phyloP scores from a whole-genome alignment of 192 early-diverging fungal genomes.

The Coemansia sp. region DNA sequence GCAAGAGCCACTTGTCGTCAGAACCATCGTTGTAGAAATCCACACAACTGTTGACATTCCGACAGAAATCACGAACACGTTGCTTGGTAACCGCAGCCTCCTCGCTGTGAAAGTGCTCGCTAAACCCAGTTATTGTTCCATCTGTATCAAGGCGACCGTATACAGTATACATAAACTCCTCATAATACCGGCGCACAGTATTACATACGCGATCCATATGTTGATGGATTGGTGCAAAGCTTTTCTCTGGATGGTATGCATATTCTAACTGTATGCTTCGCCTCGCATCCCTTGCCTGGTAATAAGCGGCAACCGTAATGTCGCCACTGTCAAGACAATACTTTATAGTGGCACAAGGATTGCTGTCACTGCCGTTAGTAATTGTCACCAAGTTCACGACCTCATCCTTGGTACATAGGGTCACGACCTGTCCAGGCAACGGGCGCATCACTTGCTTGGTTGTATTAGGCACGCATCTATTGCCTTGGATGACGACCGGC shows the following conservation, averaged over 20 bases:
- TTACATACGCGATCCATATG: background rate
- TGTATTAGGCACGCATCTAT: conserved; percentile 60
- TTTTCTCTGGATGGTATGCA: conserved; percentile 12
- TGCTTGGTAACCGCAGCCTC: conserved; percentile 59
- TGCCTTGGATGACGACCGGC: conserved; percentile 73
- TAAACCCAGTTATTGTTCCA: background rate
- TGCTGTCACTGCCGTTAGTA: background rate
- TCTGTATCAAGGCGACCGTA: background rate
- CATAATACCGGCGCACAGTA: background rate
- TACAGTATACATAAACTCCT: conserved; percentile 8
- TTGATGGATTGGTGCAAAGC: conserved; percentile 16
- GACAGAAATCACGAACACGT: conserved; percentile 81
- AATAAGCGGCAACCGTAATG: background rate
- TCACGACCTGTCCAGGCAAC: conserved; percentile 54
- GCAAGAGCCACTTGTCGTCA: conserved; percentile 60
- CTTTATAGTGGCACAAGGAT: background rate
- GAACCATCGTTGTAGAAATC: conserved; percentile 56
- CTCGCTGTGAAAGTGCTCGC: background rate
- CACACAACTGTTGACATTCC: conserved; percentile 64
- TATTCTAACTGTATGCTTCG: background rate
- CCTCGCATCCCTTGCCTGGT: background rate
- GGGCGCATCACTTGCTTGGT: conserved; percentile 61
- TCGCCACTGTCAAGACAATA: background rate
- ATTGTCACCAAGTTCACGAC: background rate
- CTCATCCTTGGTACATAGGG: background rate